Percentiles rank a stretch among this genome's conserved stretches.
phyloP scores from a whole-genome alignment of 2,329 filamentous ascomycete genomes.

The Penicillium sp. region DNA sequence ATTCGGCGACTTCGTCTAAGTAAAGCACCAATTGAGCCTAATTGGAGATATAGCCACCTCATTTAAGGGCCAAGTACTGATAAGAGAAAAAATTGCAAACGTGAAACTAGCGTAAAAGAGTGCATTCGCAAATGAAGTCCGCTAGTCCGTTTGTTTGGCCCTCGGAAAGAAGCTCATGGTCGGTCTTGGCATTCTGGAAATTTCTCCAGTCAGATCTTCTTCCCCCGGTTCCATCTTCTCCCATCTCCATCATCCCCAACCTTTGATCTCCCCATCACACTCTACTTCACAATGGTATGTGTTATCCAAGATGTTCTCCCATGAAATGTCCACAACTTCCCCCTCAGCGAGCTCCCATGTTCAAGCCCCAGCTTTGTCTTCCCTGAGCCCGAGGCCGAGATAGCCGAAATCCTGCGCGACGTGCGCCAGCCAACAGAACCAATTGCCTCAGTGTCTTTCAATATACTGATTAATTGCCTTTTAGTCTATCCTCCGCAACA shows the following conservation, averaged over 20 bases:
- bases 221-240: slow-evolving; percentile 32
- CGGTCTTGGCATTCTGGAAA: slow-evolving; percentile 50
- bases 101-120: too few relatives aligned
- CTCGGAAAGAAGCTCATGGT: slow-evolving; percentile 36
- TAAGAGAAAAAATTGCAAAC: neutral
- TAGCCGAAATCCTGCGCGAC: slow-evolving; percentile 10
- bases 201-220: slow-evolving; percentile 43
- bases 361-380: slow-evolving; percentile 7
- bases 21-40: slow-evolving; percentile 8
- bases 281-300: slow-evolving; percentile 28
- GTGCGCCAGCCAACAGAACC: slow-evolving; percentile 1
- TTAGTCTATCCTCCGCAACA: slow-evolving; percentile 77
- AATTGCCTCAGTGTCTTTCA: neutral
- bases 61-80: too few relatives aligned
- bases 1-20: neutral
- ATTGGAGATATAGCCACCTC: neutral
- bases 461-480: neutral
- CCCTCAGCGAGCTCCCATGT: neutral
- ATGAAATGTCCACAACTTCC: neutral
- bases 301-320: neutral
- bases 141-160: slow-evolving; percentile 14
- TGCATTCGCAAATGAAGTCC: neutral
- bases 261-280: slow-evolving; percentile 17
- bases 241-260: slow-evolving; percentile 34
- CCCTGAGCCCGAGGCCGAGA: slow-evolving; percentile 6